Evolutionary conservation across 306 rosid species (phyloP).

Genomic region (peach (Prunus persica)): Prunus_persica_NCBIv2 NC_034011.1:16252001-16252500

Average conservation of each 20-base stretch:
- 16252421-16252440: not conserved
- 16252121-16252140: not conserved
- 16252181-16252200: not conserved
- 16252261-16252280: not conserved
- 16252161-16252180: not conserved
- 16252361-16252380: not conserved
- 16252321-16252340: not conserved
- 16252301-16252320: not conserved
- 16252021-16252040: constrained; percentile 47
- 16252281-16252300: not conserved
- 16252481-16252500: not conserved
- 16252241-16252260: not conserved
- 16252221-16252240: not conserved
- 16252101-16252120: not conserved
- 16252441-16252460: not conserved
- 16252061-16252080: constrained; percentile 46
- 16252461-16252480: not conserved
- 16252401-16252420: not conserved
- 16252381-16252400: not conserved
- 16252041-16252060: constrained; percentile 27
- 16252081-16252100: not conserved
- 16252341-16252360: not conserved
- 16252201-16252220: not conserved
- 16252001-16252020: constrained; percentile 58
- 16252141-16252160: not conserved